Evolutionary conservation across 345 rosid species (phyloP).

Genomic region (Physaria fendleri): DNA sequence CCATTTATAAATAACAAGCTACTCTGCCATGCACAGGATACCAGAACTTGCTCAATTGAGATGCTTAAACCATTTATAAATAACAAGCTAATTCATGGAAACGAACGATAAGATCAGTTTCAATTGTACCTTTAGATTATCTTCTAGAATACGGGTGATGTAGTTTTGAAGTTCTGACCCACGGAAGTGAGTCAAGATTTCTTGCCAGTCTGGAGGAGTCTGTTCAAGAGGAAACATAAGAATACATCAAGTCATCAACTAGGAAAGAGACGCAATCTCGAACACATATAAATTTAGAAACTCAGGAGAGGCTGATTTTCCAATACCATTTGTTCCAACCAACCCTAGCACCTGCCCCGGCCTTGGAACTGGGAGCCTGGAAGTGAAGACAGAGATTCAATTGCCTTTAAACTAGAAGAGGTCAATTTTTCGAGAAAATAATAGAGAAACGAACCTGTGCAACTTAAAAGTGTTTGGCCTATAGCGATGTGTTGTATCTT

Average conservation of each 20-base stretch:
- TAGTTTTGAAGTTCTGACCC: constrained; percentile 97
- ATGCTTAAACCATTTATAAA: neutral
- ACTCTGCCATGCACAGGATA: constrained; percentile 34
- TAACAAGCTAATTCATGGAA: neutral
- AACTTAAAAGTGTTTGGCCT: constrained; percentile 90
- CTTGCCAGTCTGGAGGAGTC: constrained; percentile 99
- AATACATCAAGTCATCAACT: too few species aligned
- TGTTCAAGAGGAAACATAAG: constrained; percentile 25
- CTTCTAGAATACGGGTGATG: constrained; percentile 93
- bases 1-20: too few species aligned
- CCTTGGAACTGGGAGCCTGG: constrained; percentile 94
- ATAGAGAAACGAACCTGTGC: constrained; percentile 54
- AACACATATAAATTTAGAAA: constrained; percentile 7
- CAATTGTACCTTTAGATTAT: constrained; percentile 68
- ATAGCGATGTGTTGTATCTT: constrained; percentile 96
- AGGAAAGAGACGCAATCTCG: too few species aligned
- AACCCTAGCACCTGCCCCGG: constrained; percentile 99
- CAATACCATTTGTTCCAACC: constrained; percentile 99
- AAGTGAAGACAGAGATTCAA: constrained; percentile 10
- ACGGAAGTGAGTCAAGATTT: constrained; percentile 88
- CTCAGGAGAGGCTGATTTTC: constrained; percentile 45
- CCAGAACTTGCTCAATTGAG: neutral
- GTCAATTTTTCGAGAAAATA: neutral
- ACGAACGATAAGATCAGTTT: neutral
- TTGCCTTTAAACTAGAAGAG: constrained; percentile 16